phyloP scores from a whole-genome alignment of 2,329 filamentous ascomycete species.

The Geosmithia morbida region DNA sequence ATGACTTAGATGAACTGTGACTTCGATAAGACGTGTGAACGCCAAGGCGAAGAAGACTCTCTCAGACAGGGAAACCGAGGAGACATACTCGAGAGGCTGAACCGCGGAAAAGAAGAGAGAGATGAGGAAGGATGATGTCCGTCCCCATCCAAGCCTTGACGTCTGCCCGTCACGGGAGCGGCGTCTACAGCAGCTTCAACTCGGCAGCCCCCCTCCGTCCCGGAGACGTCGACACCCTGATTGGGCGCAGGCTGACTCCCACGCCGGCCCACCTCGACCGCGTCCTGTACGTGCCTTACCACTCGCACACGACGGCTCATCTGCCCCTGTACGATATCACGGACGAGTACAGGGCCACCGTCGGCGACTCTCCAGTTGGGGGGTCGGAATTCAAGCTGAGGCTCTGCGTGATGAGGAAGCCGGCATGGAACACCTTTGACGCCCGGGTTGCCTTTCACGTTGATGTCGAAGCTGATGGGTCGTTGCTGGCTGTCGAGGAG shows the following conservation, averaged over 20 bases:
- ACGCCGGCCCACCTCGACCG: background rate
- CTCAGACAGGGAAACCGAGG: too few relatives aligned
- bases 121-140: too few relatives aligned
- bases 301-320: background rate
- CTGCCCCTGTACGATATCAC: constrained; percentile 2
- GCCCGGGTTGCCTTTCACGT: constrained; percentile 1
- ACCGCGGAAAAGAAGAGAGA: too few relatives aligned
- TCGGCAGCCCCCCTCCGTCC: too few relatives aligned
- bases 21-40: too few relatives aligned
- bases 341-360: background rate
- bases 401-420: constrained; percentile 2
- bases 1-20: too few relatives aligned
- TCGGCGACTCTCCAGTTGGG: constrained; percentile 1
- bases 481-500: background rate
- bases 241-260: background rate
- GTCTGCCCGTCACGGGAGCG: too few relatives aligned
- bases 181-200: background rate
- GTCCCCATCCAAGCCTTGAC: too few relatives aligned
- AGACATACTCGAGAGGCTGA: too few relatives aligned
- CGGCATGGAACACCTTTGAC: background rate
- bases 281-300: constrained; percentile 1
- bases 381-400: constrained; percentile 1
- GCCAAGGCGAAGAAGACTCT: too few relatives aligned
- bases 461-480: background rate
- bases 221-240: background rate